A percentile compares a stretch with the other conserved stretches of the same genome.
Evolutionary conservation across 257 asterid genomes (phyloP).

Genomic region (Solanum boliviense): DNA sequence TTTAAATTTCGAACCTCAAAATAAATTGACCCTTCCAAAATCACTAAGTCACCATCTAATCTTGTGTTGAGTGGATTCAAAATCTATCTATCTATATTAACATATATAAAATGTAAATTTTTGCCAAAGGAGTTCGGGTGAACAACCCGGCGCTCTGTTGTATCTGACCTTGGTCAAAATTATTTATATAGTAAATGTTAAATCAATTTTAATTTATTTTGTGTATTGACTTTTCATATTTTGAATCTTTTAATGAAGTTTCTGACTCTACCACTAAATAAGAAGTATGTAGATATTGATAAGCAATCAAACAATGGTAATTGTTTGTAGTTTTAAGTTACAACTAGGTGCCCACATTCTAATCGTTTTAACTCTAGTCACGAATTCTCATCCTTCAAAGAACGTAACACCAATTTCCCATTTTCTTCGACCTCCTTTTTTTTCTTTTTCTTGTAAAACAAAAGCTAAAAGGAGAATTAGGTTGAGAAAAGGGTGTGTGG

Average conservation of each 20-base stretch:
- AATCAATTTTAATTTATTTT: neutral
- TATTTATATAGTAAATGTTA: no score
- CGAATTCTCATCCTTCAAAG: neutral
- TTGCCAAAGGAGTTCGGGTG: neutral
- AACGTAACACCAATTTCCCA: neutral
- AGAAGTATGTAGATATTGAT: no score
- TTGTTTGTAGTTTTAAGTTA: neutral
- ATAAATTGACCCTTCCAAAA: no score
- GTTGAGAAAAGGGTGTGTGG: neutral
- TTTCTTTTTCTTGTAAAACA: neutral
- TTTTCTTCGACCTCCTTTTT: neutral
- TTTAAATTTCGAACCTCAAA: neutral
- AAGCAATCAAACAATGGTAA: neutral
- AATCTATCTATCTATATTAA: no score
- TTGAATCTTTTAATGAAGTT: accelerated
- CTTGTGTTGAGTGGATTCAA: no score
- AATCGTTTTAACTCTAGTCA: neutral
- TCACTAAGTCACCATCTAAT: neutral
- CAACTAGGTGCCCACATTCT: neutral
- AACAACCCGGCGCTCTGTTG: neutral
- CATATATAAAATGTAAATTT: no score
- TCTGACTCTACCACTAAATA: accelerated
- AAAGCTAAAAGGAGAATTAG: neutral
- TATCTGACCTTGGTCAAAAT: neutral
- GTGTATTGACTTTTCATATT: neutral